A percentile compares a stretch with the other conserved stretches of the same genome.
Conservation (phyloP, 352 stramenopile genomes). For the Pythium volutum region DNA sequence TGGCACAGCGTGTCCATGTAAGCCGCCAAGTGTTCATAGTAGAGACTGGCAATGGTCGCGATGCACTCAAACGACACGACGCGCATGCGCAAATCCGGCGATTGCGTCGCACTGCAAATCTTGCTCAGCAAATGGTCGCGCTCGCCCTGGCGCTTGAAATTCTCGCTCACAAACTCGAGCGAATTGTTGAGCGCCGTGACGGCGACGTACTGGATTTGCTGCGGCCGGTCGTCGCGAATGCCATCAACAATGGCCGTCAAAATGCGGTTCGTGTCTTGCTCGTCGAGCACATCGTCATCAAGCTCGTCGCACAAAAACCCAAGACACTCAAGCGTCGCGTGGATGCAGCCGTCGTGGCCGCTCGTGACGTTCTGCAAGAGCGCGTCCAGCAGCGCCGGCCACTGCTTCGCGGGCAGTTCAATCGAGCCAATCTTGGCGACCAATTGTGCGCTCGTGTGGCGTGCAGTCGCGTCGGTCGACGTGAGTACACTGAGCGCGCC, state of each 20-base stretch:
- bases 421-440: slow-evolving; percentile 93
- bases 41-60: slow-evolving; percentile 92
- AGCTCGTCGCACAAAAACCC: slow-evolving; percentile 85
- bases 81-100: slow-evolving; percentile 79
- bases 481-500: slow-evolving; percentile 58
- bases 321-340: slow-evolving; percentile 84
- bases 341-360: slow-evolving; percentile 86
- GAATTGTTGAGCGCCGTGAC: slow-evolving; percentile 93
- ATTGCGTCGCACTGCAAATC: slow-evolving; percentile 95
- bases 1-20: slow-evolving; percentile 98
- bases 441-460: slow-evolving; percentile 89
- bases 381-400: slow-evolving; percentile 90
- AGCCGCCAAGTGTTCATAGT: slow-evolving; percentile 94
- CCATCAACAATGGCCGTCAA: slow-evolving; percentile 97
- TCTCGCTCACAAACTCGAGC: slow-evolving; percentile 93
- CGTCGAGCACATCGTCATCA: slow-evolving; percentile 66
- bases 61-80: slow-evolving; percentile 96
- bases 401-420: slow-evolving; percentile 93
- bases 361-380: slow-evolving; percentile 93
- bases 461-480: slow-evolving; percentile 59
- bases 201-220: slow-evolving; percentile 90
- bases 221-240: slow-evolving; percentile 84
- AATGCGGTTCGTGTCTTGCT: slow-evolving; percentile 93
- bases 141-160: slow-evolving; percentile 96
- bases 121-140: slow-evolving; percentile 95